Evolutionary conservation across 1,284 basidiomycete genomes (phyloP).

Genomic region (Apiotrichum gracile): DNA sequence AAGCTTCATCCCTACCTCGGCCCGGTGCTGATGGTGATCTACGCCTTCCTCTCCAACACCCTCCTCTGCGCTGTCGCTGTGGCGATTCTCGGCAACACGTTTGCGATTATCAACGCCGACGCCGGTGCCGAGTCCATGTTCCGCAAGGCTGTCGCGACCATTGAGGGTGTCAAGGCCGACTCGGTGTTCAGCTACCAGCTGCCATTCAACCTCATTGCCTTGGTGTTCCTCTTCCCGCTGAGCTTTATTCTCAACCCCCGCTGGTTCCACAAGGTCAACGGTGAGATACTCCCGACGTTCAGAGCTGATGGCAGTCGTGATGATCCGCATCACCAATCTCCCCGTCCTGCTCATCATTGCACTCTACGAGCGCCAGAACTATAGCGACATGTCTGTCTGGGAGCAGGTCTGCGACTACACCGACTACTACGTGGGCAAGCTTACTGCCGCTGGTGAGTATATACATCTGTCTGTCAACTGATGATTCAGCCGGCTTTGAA

Average conservation of each 20-base stretch:
- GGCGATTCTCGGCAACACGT: conserved; percentile 87
- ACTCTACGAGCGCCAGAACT: conserved; percentile 70
- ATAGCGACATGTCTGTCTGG: conserved; percentile 59
- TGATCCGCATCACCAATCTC: conserved; percentile 67
- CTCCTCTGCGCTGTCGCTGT: conserved; percentile 45
- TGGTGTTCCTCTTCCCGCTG: conserved; percentile 73
- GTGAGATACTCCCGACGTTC: conserved; percentile 40
- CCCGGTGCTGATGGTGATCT: conserved; percentile 73
- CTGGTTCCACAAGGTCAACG: conserved; percentile 64
- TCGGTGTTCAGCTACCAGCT: conserved; percentile 89
- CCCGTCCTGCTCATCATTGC: conserved; percentile 77
- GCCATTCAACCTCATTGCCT: conserved; percentile 75
- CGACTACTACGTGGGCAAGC: conserved; percentile 58
- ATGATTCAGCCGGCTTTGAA: conserved; percentile 64
- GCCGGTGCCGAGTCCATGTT: conserved; percentile 94
- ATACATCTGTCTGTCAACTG: neutral
- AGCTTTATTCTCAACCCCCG: conserved; percentile 61
- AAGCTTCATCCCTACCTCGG: conserved; percentile 75
- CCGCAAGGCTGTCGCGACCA: conserved; percentile 77
- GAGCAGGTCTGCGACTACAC: conserved; percentile 63
- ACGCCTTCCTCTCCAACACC: conserved; percentile 82
- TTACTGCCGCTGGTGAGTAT: conserved; percentile 65
- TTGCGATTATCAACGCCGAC: conserved; percentile 83
- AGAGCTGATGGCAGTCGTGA: conserved; percentile 25
- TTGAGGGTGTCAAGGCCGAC: conserved; percentile 67